Evolutionary conservation across 2,329 filamentous ascomycete species (phyloP).

Genomic region (Fusarium protoensiforme): DNA sequence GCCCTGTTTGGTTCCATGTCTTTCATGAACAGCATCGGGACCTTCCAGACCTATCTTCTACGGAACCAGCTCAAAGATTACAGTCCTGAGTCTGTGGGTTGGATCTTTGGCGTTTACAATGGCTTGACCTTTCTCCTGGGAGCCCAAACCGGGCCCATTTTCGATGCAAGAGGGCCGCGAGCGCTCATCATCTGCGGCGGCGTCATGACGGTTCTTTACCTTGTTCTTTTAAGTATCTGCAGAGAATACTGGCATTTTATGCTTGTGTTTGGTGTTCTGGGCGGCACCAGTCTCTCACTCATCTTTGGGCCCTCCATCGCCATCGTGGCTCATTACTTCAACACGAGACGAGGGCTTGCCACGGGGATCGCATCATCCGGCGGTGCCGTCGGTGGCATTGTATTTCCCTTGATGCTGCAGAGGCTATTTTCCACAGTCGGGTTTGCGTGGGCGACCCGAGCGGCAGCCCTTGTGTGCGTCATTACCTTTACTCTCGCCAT

Average conservation of each 20-base stretch:
- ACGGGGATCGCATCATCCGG: background rate
- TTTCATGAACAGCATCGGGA: background rate
- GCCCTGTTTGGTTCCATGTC: conserved; percentile 7
- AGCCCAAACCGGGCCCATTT: background rate
- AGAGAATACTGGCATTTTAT: background rate
- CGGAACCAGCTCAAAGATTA: background rate
- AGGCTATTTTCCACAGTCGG: background rate
- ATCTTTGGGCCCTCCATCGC: background rate
- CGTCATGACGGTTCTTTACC: background rate
- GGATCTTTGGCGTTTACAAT: conserved; percentile 6
- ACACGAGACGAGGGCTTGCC: background rate
- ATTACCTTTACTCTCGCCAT: background rate
- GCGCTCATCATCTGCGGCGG: background rate
- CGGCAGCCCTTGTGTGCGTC: background rate
- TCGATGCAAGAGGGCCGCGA: background rate
- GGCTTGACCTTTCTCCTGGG: background rate
- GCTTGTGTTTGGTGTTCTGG: background rate
- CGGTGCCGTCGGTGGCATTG: background rate
- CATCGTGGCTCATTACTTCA: background rate
- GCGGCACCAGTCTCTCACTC: background rate
- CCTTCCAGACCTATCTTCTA: background rate
- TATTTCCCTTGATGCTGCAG: background rate
- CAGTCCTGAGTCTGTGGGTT: background rate
- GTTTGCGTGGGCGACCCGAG: background rate
- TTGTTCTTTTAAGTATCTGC: background rate